Percentiles rank a stretch among this genome's conserved stretches.
Conservation (phyloP, 371 early-diverging fungal species). For the Mucor velutinosus region DNA sequence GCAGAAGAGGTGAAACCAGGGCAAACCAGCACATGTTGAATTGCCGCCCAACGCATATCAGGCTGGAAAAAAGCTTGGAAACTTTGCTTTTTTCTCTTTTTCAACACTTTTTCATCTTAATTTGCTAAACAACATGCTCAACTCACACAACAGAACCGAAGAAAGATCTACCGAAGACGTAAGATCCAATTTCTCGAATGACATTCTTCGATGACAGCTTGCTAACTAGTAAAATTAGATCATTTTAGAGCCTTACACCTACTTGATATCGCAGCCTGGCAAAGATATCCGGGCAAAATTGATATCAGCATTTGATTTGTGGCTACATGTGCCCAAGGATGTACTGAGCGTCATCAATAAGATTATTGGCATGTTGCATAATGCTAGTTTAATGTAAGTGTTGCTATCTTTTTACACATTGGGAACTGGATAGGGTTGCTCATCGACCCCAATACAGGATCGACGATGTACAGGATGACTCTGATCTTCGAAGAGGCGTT, state of each 20-base stretch:
- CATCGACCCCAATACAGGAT: conserved; percentile 4
- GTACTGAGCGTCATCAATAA: conserved; percentile 72
- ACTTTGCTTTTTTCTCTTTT: background rate
- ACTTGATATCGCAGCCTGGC: conserved; percentile 82
- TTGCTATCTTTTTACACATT: background rate
- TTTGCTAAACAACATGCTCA: background rate
- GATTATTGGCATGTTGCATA: conserved; percentile 94
- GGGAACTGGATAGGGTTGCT: background rate
- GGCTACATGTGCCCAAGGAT: conserved; percentile 78
- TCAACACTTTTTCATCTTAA: background rate
- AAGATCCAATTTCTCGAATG: background rate
- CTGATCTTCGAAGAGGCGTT: conserved; percentile 84
- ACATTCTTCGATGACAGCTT: background rate
- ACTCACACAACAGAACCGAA: background rate
- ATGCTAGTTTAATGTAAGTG: conserved; percentile 84
- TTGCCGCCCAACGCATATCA: background rate
- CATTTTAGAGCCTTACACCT: conserved; percentile 81
- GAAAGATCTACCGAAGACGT: conserved; percentile 7
- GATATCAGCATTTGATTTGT: conserved; percentile 86
- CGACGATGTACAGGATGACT: conserved; percentile 92
- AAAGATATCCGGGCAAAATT: conserved; percentile 90
- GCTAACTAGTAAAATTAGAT: conserved; percentile 32
- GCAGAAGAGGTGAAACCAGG: background rate
- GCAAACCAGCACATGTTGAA: background rate
- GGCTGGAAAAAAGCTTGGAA: background rate